Evolutionary conservation across 1,139 yeast genomes (phyloP).

Genomic region (Kodamaea ohmeri): DNA sequence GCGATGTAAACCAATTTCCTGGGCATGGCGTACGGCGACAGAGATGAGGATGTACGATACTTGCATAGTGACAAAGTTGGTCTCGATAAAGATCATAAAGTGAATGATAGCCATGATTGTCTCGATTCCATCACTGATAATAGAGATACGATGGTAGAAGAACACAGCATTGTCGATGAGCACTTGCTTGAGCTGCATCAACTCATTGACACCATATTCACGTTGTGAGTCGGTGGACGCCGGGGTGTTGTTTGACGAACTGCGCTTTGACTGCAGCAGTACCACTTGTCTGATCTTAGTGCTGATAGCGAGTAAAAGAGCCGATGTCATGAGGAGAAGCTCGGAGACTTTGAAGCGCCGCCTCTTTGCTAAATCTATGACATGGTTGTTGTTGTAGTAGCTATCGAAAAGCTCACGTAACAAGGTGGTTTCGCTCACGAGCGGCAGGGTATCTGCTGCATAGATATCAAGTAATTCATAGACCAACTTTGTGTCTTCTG

Average conservation of each 20-base stretch:
- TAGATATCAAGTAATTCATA: constrained; percentile 23
- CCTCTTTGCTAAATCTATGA: constrained; percentile 11
- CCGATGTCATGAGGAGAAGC: constrained; percentile 32
- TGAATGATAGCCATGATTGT: constrained; percentile 51
- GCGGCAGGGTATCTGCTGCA: constrained; percentile 15
- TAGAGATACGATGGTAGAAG: constrained; percentile 47
- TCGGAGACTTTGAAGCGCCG: constrained; percentile 26
- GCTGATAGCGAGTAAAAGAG: constrained; percentile 28
- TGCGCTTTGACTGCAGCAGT: background rate
- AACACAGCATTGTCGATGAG: constrained; percentile 39
- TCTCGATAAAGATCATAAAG: constrained; percentile 45
- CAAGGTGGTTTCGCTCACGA: constrained; percentile 13
- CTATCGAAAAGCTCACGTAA: constrained; percentile 15
- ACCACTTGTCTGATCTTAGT: constrained; percentile 19
- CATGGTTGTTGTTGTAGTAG: constrained; percentile 17
- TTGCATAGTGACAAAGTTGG: constrained; percentile 41
- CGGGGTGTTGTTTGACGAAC: constrained; percentile 1
- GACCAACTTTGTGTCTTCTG: constrained; percentile 24
- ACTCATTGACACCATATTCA: constrained; percentile 5
- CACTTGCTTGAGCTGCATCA: constrained; percentile 22
- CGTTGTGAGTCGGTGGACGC: background rate
- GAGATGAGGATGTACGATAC: constrained; percentile 45
- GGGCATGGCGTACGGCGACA: constrained; percentile 58
- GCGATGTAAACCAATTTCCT: constrained; percentile 65
- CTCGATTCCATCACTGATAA: constrained; percentile 49